phyloP scores from a whole-genome alignment of 192 early-diverging fungal species.

The Backusella liffmaniae region DNA sequence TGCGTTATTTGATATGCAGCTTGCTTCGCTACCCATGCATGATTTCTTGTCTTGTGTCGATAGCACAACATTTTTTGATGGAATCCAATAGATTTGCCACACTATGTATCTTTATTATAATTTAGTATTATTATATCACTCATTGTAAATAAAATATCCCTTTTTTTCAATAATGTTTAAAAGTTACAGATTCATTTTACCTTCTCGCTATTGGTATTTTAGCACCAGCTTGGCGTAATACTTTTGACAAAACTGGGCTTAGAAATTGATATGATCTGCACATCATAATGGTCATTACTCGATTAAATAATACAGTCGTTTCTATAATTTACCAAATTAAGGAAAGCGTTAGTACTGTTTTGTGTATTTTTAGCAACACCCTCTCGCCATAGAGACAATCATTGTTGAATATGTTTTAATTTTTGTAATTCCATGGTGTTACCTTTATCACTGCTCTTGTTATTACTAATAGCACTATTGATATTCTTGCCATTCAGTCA shows the following conservation, averaged over 20 bases:
- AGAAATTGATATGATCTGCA: no score
- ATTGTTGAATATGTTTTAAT: no score
- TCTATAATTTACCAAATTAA: neutral
- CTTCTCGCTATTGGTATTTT: no score
- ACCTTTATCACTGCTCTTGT: no score
- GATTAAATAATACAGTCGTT: no score
- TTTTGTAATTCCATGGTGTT: neutral
- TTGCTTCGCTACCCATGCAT: neutral
- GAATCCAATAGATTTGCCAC: neutral
- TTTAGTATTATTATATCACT: neutral
- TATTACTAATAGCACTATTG: neutral
- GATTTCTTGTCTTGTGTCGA: neutral
- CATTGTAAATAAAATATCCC: conserved; percentile 3
- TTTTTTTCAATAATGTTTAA: neutral
- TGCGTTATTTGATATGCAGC: neutral
- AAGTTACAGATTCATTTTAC: no score
- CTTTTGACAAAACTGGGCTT: no score
- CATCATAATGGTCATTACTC: neutral
- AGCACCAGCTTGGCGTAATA: neutral
- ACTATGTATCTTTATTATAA: neutral
- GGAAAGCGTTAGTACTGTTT: neutral
- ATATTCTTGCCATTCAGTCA: neutral
- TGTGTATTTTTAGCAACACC: neutral
- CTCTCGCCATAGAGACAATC: neutral
- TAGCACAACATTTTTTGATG: neutral